Evolutionary conservation across 2,329 filamentous ascomycete species (phyloP).

Genomic region (Ceratocystis cubensis): DNA sequence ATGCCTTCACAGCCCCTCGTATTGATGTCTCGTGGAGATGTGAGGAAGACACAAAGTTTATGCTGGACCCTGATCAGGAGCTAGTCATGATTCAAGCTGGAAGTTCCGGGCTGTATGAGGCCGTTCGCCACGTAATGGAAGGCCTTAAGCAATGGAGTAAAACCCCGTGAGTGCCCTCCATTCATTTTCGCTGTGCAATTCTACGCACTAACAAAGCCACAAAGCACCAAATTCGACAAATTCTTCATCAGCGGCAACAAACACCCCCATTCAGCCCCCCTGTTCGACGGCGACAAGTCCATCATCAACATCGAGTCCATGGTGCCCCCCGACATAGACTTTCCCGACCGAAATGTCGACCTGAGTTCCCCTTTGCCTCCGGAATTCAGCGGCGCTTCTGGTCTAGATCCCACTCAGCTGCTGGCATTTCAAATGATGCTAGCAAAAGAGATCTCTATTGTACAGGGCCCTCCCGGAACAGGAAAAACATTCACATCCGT

Average conservation of each 20-base stretch:
- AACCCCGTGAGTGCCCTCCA: constrained; percentile 15
- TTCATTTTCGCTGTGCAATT: neutral
- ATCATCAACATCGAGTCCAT: constrained; percentile 8
- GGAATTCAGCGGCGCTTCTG: constrained; percentile 23
- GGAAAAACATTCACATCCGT: constrained; percentile 75
- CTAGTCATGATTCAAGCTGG: constrained; percentile 71
- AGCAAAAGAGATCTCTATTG: constrained; percentile 56
- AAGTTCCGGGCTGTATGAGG: constrained; percentile 58
- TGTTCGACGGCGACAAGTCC: constrained; percentile 25
- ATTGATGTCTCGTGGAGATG: constrained; percentile 64
- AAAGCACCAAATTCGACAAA: constrained; percentile 46
- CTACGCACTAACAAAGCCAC: neutral
- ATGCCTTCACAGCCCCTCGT: constrained; percentile 40
- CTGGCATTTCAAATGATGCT: constrained; percentile 56
- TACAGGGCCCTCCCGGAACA: constrained; percentile 69
- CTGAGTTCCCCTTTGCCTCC: constrained; percentile 5
- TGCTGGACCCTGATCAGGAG: constrained; percentile 55
- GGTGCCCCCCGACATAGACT: constrained; percentile 1
- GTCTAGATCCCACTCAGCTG: constrained; percentile 53
- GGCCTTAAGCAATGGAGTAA: constrained; percentile 16
- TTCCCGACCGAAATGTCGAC: neutral
- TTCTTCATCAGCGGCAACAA: constrained; percentile 43
- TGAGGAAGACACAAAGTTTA: constrained; percentile 36
- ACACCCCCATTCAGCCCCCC: constrained; percentile 24
- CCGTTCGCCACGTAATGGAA: constrained; percentile 43